Conservation (phyloP, 139 green algal species). For the Auxenochlorella pyrenoidosa region DNA sequence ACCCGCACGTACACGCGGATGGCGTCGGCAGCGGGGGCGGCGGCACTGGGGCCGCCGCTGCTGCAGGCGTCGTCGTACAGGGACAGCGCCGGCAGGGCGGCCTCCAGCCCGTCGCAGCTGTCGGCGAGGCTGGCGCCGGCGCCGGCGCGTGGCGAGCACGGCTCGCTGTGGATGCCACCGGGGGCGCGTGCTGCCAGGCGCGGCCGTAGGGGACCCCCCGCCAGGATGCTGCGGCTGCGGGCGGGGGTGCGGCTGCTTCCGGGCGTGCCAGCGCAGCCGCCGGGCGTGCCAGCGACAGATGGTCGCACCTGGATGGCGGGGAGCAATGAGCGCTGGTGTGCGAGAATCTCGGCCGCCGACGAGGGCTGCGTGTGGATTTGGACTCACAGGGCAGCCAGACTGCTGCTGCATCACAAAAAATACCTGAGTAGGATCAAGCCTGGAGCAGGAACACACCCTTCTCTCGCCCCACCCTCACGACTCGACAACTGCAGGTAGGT, state of each 20-base stretch:
- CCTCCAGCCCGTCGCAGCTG: slow-evolving; percentile 16
- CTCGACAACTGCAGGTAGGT: neutral
- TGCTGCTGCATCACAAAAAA: too few species aligned
- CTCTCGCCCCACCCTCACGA: neutral
- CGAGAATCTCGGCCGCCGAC: too few species aligned
- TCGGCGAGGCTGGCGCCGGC: neutral
- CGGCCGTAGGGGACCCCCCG: neutral
- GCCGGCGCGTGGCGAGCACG: neutral
- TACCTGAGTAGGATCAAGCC: too few species aligned
- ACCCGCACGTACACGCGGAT: slow-evolving; percentile 56
- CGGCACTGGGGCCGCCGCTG: neutral
- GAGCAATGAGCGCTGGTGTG: too few species aligned
- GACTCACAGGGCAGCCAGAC: too few species aligned
- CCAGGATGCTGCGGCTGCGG: slow-evolving; percentile 1
- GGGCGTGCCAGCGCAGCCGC: neutral
- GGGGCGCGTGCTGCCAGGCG: neutral
- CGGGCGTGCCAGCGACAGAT: neutral
- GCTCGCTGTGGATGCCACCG: neutral
- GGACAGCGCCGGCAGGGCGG: neutral
- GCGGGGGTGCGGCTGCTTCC: neutral
- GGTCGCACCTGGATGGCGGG: neutral
- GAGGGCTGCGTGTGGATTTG: too few species aligned
- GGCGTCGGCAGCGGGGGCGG: slow-evolving; percentile 10
- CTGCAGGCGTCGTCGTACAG: neutral
- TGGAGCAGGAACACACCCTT: too few species aligned